Percentiles rank a stretch among this genome's conserved stretches.
Evolutionary conservation across 768 basidiomycete genomes (phyloP).

Genomic region (Auricularia auricula-judae): DNA sequence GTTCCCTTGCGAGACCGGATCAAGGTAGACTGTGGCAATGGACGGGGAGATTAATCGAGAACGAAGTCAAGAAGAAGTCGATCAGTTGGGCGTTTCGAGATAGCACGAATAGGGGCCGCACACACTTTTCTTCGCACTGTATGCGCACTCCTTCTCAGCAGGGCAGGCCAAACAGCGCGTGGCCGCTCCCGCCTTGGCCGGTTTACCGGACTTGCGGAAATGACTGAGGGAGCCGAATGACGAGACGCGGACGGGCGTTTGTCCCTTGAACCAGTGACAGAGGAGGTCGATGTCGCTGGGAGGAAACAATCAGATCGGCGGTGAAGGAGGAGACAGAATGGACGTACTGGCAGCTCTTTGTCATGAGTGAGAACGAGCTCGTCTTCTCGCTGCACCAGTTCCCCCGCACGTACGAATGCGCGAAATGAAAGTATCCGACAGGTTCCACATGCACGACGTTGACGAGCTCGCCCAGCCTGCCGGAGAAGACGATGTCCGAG

Average conservation of each 20-base stretch:
- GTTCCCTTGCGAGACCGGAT: conserved; percentile 46
- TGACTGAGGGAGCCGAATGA: conserved; percentile 82
- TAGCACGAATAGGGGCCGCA: neutral
- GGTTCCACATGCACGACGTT: conserved; percentile 82
- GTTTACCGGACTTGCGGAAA: conserved; percentile 66
- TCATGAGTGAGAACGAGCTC: conserved; percentile 76
- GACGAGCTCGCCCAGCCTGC: conserved; percentile 62
- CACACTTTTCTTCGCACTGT: conserved; percentile 76
- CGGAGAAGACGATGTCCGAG: conserved; percentile 57
- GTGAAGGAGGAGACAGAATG: neutral
- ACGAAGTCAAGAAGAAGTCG: neutral
- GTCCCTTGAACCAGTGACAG: conserved; percentile 64
- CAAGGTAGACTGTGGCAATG: conserved; percentile 56
- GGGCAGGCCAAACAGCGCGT: conserved; percentile 71
- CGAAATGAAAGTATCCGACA: conserved; percentile 79
- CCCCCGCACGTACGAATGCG: conserved; percentile 80
- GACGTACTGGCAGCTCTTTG: conserved; percentile 82
- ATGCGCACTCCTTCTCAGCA: conserved; percentile 61
- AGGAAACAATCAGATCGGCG: neutral
- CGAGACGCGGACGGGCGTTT: conserved; percentile 55
- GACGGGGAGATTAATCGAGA: neutral
- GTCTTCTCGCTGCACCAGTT: conserved; percentile 62
- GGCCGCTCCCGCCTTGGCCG: conserved; percentile 51
- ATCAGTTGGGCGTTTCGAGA: too few species aligned
- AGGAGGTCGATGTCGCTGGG: conserved; percentile 75